Conservation (phyloP, 768 basidiomycete species). For the Tricholomella constricta region DNA sequence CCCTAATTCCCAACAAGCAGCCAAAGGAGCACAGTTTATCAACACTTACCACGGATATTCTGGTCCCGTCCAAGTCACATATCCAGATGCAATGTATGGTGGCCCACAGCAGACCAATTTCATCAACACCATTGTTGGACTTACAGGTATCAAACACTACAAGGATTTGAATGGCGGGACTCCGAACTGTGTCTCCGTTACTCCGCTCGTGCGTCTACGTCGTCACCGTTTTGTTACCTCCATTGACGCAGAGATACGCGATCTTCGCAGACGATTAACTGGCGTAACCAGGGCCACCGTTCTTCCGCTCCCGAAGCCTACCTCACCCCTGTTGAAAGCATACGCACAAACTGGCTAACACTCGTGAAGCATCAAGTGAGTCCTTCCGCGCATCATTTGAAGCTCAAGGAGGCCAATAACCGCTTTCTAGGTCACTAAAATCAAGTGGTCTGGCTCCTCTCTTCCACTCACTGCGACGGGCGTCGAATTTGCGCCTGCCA, state of each 20-base stretch:
- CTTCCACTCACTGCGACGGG: slow-evolving; percentile 45
- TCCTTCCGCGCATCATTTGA: neutral
- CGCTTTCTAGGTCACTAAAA: slow-evolving; percentile 42
- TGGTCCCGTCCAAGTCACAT: slow-evolving; percentile 58
- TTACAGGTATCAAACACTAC: slow-evolving; percentile 50
- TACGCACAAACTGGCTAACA: slow-evolving; percentile 51
- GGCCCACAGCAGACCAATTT: slow-evolving; percentile 57
- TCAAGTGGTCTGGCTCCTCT: slow-evolving; percentile 37
- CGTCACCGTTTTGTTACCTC: too few relatives aligned
- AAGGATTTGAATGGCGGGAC: slow-evolving; percentile 57
- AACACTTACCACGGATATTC: slow-evolving; percentile 50
- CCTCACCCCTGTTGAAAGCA: slow-evolving; percentile 50
- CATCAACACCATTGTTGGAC: slow-evolving; percentile 43
- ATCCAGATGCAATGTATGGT: slow-evolving; percentile 54
- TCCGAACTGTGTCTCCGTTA: slow-evolving; percentile 57
- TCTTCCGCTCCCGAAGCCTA: slow-evolving; percentile 59
- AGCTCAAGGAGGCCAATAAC: too few relatives aligned
- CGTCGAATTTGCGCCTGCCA: slow-evolving; percentile 46
- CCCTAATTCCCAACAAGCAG: slow-evolving; percentile 44
- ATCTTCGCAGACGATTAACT: slow-evolving; percentile 43
- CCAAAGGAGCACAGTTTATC: slow-evolving; percentile 49
- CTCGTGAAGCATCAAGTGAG: slow-evolving; percentile 41
- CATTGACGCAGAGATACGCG: neutral
- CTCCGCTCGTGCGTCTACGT: slow-evolving; percentile 42
- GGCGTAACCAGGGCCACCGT: slow-evolving; percentile 51